Evolutionary conservation across 2,329 filamentous ascomycete genomes (phyloP).

Genomic region (Canariomyces notabilis): DNA sequence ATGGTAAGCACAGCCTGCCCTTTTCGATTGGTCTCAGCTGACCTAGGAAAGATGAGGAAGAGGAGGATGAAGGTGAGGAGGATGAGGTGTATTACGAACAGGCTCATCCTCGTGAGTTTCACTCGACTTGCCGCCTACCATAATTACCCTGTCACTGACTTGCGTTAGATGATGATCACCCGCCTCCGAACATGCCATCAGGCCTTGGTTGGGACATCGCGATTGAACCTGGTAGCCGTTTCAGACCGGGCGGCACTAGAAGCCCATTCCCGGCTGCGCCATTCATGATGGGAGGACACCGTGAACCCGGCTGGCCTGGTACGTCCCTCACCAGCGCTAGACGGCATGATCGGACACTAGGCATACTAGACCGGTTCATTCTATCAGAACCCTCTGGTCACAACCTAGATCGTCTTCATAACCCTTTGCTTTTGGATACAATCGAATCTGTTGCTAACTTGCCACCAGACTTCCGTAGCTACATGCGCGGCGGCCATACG

Average conservation of each 20-base stretch:
- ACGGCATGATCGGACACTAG: slow-evolving; percentile 7
- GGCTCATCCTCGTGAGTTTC: slow-evolving; percentile 50
- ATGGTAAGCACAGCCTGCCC: slow-evolving; percentile 39
- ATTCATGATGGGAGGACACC: slow-evolving; percentile 52
- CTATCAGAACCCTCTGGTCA: slow-evolving; percentile 6
- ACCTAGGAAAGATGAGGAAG: slow-evolving; percentile 55
- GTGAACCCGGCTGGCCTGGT: slow-evolving; percentile 47
- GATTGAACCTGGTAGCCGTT: slow-evolving; percentile 48
- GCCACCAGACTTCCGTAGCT: slow-evolving; percentile 42
- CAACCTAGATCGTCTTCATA: not conserved
- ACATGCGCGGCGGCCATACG: slow-evolving; percentile 50
- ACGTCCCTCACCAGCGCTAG: slow-evolving; percentile 28
- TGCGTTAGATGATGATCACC: slow-evolving; percentile 36
- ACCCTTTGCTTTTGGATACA: not conserved
- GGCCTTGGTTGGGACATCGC: slow-evolving; percentile 56
- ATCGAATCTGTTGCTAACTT: slow-evolving; percentile 15
- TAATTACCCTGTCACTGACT: slow-evolving; percentile 2
- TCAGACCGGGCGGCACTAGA: slow-evolving; percentile 47
- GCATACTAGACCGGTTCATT: slow-evolving; percentile 8
- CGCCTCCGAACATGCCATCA: slow-evolving; percentile 39
- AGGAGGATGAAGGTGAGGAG: slow-evolving; percentile 65
- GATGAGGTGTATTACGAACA: slow-evolving; percentile 63
- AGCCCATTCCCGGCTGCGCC: slow-evolving; percentile 54
- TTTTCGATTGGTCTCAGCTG: slow-evolving; percentile 22
- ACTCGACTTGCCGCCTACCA: slow-evolving; percentile 6